Evolutionary conservation across 108 stramenopile species (phyloP), one percentile per base, ranked within the genome.

Genomic region (Mayamaea pseudoterrestris): DNA sequence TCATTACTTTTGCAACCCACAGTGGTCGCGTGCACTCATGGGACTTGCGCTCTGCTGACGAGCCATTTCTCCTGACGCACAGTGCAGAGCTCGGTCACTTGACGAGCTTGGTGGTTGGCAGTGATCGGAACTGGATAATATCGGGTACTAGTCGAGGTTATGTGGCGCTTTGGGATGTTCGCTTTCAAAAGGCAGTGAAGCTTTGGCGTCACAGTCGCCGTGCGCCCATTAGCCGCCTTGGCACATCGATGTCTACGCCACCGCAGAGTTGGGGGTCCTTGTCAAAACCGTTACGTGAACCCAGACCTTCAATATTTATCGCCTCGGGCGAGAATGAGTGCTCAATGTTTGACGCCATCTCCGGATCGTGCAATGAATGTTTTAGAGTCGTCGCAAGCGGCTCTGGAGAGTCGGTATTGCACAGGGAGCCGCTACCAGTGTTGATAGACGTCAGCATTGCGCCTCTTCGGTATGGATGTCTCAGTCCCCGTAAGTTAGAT

Each of bases 301-400:
- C 69, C 16, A 66, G 76, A 0, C 95, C 93, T 17, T 80, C 81
- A 47, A 61, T 92, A 7, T 90, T 94, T 56, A 84, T 79, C 20
- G 90, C 90, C 14, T 68, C 68, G 30, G 93, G 91, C 39, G 64
- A 69, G 2, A 93, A 93, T 59, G 93, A 95, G 59, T 85, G 83
- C 27, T 78, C 74, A 9, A 81, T 97, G 50, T 97, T 93, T 69
- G 91, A 95, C 60, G 36, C 89, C 26, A 64, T 68, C 3, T 71
- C 44, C 30, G 91, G 93, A n/a, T 44, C 55, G 9, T 93, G 91
- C 58, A 59, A 54, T 20, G 84, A 93, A 68, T 86, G 83, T 45
- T 94, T 86, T 44, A 73, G 83, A 24, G 73, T 71, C 20, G 50
- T 21, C 37, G 47, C 13, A 30, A 37, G 5, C 60, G 62, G 16